Evolutionary conservation across 768 basidiomycete genomes (phyloP), one percentile per base, ranked within the genome.

Genomic region (Scleroderma citrinum): DNA sequence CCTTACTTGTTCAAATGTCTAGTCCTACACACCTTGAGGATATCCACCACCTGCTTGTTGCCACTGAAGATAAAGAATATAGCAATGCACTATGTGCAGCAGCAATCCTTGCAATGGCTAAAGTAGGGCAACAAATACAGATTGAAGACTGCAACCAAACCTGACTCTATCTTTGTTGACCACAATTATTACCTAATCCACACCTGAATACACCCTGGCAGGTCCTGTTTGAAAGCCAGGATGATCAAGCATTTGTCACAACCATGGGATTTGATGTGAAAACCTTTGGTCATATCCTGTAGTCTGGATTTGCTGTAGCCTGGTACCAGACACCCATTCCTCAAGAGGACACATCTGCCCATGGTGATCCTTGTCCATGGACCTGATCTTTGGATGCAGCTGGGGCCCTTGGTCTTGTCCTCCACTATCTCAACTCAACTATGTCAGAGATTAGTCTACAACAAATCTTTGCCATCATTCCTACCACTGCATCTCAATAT

Each of bases 241-340:
- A 59, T 50, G 67, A 76, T 47, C 52, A 67, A 3, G 72, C 69
- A 5, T 76, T 67, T 52, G 76, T 77, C 30, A 76, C 70, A 0
- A 77, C 71, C 0, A 74, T 74, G 71, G 70, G 72, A 1, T 66
- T 74, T 50, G 62, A 74, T 66, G 60, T 67, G 3, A 46, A 13
- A 1, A 73, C 70, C 0, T 75, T 75, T 52, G 4, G 63, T 2
- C 54, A 56, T 23, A 59, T 77, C 7, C 52, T 75, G 1, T 38
- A 42, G 0, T 48, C 47, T 6, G 70, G 73, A 3, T 76, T 76
- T 58, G 60, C 49, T 5, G 35, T 43, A 6, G 7, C 7, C 0
- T 61, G 62, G 62, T 17, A 59, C 17, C 24, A 42, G 2, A 54
- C 34, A 11, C 48, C 69, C 4, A 73, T 76, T 34, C 66, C 65